These are phyloP conservation scores for Populus hybrid DNA, from an alignment of 441 rosid species.

Conservation along the genomic window DNA sequence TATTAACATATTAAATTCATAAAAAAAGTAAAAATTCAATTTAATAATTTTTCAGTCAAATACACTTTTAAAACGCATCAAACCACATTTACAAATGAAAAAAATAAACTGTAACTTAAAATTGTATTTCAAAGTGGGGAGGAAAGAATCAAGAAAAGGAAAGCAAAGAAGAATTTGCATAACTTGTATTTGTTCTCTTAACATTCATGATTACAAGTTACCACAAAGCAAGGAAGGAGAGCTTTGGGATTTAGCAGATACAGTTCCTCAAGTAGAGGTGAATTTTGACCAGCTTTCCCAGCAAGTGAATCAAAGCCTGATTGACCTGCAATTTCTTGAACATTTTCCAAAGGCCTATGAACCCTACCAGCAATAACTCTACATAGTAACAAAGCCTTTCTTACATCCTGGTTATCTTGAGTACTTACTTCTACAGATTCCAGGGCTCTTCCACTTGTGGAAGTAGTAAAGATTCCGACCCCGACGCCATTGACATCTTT, in stretches of 20 bases:
- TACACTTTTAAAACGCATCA: no score
- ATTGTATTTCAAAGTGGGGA: not conserved
- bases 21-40: no score
- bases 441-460: slow-evolving; percentile 46
- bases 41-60: no score
- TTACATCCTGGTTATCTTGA: slow-evolving; percentile 4
- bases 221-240: slow-evolving; percentile 73
- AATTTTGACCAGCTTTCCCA: slow-evolving; percentile 41
- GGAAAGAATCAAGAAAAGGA: not conserved
- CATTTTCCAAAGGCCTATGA: slow-evolving; percentile 42
- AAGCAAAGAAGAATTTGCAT: not conserved
- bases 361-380: slow-evolving; percentile 74
- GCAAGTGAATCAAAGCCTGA: slow-evolving; percentile 66
- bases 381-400: slow-evolving; percentile 53
- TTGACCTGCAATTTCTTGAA: slow-evolving; percentile 32
- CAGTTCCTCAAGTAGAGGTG: slow-evolving; percentile 47
- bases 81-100: no score
- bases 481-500: slow-evolving; percentile 20
- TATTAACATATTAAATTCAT: no score
- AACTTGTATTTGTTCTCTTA: not conserved
- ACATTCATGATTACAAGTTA: slow-evolving; percentile 38
- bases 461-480: slow-evolving; percentile 48
- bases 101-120: no score
- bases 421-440: slow-evolving; percentile 26
- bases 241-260: slow-evolving; percentile 51